These are phyloP conservation scores for Amaranthus tricolor DNA, from an alignment of 179 eudicot species.

Conservation along the genomic window DNA sequence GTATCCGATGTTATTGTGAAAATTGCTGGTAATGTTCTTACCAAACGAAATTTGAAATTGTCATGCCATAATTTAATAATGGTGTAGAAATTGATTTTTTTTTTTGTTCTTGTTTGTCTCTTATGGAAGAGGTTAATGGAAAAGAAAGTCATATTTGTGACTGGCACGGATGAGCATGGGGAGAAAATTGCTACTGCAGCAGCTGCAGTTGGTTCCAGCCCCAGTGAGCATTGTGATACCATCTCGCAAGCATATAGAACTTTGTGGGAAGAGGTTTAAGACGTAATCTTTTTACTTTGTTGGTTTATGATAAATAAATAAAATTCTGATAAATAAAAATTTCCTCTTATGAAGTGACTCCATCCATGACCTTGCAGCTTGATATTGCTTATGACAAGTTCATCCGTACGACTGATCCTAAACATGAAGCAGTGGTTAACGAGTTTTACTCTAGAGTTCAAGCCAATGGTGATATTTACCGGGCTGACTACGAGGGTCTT, in stretches of 20 bases:
- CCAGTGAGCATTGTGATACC: constrained; percentile 70
- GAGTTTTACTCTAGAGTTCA: constrained; percentile 88
- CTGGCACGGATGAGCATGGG: constrained; percentile 99
- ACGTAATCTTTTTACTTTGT: not conserved
- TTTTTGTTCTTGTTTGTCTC: constrained; percentile 2
- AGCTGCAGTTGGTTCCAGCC: constrained; percentile 62
- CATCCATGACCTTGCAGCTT: constrained; percentile 45
- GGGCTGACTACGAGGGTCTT: constrained; percentile 92
- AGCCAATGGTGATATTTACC: constrained; percentile 91
- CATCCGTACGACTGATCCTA: constrained; percentile 78
- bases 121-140: constrained; percentile 70
- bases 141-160: constrained; percentile 82
- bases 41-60: not conserved
- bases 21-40: not conserved
- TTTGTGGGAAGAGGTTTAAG: constrained; percentile 81
- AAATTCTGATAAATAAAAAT: not conserved
- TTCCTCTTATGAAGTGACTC: not conserved
- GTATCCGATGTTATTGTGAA: not conserved
- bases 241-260: constrained; percentile 73
- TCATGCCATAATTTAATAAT: not conserved
- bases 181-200: constrained; percentile 99
- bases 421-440: constrained; percentile 84
- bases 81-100: not conserved
- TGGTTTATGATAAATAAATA: not conserved
- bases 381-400: constrained; percentile 93